Base-by-base conservation (phyloP, 352 stramenopile genomes). In the Globisporangium cylindrosporum region DNA sequence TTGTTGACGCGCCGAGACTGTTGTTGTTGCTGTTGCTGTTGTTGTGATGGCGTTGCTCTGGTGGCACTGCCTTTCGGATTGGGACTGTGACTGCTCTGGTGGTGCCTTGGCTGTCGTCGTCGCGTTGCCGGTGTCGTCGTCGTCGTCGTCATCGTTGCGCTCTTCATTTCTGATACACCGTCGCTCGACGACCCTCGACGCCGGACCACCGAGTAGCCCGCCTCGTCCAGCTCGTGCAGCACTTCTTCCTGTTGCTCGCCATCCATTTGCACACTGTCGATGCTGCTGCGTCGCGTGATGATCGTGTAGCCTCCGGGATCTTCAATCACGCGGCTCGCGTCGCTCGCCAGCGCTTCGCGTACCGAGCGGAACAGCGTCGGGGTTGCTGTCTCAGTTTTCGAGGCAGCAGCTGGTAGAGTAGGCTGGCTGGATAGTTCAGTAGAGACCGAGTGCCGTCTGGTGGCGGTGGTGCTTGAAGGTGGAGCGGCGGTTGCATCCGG, bases 171-270 rank as follows among this genome's bases (percentile, higher is more conserved):
- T 27, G 34, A 34, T 22, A 46, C 58, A 22, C 14, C 27, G 10
- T 62, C 66, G 27, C 61, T 54, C 8, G 62, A 68, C 0, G 57
- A 68, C 2, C 32, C 57, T 24, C 78, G 76, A 15, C 74, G 77
- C 3, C 78, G 78, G n/a, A 86, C 79, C 36, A 88, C 74, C 3
- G 80, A 86, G 68, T 88, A 88, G 24, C 80, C 80, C 1, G 80
- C 80, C 15, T 78, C 76, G 29, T 88, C 80, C 18, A 77, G 54
- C 36, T 78, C 54, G 0, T 59, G 65, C 24, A 46, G 46, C 22
- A 64, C 51, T 22, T 53, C 61, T 20, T 53, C 15, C 34, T 59
- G 65, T 56, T 25, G 34, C 18, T 54, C 32, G 36, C 29, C 60
- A 38, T 51, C 43, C 0, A 24, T 51, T 51, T 73, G 36, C 18